Evolutionary conservation across 192 early-diverging fungal genomes (phyloP), one percentile per base, ranked within the genome.

Genomic region (Coemansia sp.): DNA sequence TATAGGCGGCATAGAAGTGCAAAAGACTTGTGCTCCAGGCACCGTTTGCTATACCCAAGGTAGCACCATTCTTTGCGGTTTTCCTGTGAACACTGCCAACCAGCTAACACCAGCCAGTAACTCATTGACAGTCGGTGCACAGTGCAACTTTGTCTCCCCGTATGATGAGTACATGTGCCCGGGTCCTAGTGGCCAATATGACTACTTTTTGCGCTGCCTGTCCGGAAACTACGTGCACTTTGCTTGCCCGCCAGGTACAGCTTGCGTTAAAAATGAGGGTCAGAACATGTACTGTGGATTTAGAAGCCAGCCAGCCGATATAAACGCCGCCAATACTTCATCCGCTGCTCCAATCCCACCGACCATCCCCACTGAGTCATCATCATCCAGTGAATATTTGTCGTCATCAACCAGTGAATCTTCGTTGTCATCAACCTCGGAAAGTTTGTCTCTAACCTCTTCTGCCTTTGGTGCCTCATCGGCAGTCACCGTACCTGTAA

Each of bases 151-250:
- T 65, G 41, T 24, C 20, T 79, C 81, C 3, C 71, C 76, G 0
- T 73, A 68, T 36, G 81, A 83, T 52, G 76, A 83, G 46, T 83
- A 83, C 67, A 70, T 73, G 63, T 83, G 81, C 29, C 81, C 81
- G 2, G 81, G 81, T 0, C 20, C 66, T 34, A 83, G 60, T 33
- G 81, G 70, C 31, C 68, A 75, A 38, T 64, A 76, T 46, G 65
- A 70, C 16, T 83, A 79, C 27, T 83, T 65, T 36, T 47, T 83
- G 61, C 71, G 81, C 57, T 83, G 81, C 39, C 70, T 83, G 12
- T 64, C 73, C 11, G 81, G 81, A 8, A 79, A 71, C 5, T 83
- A 57, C 39, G 73, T 83, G 1, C 65, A 73, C 29, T 83, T 83
- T 50, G 27, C 70, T 11, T 83, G 81, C 53, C 61, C 81, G 13